Conservation (phyloP, 176 grass and related monocot genomes). For the Pontederia crassipes region DNA sequence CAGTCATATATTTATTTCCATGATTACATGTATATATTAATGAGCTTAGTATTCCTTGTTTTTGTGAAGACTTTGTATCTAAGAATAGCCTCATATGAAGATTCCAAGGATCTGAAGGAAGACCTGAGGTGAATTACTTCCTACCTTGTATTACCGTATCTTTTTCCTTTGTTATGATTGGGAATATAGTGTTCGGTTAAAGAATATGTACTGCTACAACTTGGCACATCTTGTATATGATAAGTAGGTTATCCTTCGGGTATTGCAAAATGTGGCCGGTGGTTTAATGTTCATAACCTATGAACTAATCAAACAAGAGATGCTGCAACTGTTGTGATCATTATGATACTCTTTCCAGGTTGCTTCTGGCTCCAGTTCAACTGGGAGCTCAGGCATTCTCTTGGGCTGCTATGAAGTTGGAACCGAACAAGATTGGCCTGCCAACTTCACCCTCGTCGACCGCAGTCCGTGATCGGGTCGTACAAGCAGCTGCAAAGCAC, state of each 20-base stretch:
- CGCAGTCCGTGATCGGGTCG: slow-evolving; percentile 74
- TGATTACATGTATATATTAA: background rate
- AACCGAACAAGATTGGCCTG: slow-evolving; percentile 72
- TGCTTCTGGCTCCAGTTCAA: slow-evolving; percentile 56
- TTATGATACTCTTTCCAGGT: slow-evolving; percentile 15
- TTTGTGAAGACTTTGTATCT: slow-evolving; percentile 47
- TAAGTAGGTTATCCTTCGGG: too few relatives aligned
- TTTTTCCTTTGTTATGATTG: too few relatives aligned
- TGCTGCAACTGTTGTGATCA: background rate
- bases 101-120: slow-evolving; percentile 53
- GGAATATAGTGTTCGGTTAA: too few relatives aligned
- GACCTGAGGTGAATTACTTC: slow-evolving; percentile 51
- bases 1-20: too few relatives aligned
- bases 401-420: slow-evolving; percentile 50
- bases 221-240: too few relatives aligned
- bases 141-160: background rate
- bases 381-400: slow-evolving; percentile 53
- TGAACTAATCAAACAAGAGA: background rate
- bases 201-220: too few relatives aligned
- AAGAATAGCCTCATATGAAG: slow-evolving; percentile 50
- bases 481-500: slow-evolving; percentile 86
- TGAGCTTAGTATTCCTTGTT: slow-evolving; percentile 20
- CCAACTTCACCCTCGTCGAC: slow-evolving; percentile 80
- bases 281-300: too few relatives aligned
- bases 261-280: too few relatives aligned